phyloP scores from a whole-genome alignment of 2,329 filamentous ascomycete species.

The Pleoardoris graminearum region DNA sequence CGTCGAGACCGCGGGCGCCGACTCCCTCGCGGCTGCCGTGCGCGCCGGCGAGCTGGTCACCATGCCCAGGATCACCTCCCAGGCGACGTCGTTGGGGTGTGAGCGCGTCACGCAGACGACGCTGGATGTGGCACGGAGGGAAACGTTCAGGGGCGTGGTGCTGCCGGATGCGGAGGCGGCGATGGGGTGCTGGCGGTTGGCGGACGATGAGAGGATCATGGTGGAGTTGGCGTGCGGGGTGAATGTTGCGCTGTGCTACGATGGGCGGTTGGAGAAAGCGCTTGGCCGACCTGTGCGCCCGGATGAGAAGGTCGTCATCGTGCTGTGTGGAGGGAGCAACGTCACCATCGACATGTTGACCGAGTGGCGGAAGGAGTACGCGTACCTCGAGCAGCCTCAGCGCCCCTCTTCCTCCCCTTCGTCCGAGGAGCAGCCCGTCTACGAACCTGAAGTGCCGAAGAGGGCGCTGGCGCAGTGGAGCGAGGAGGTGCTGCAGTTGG shows the following conservation, averaged over 20 bases:
- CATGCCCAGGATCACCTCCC: slow-evolving; percentile 71
- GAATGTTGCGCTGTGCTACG: slow-evolving; percentile 70
- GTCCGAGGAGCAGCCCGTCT: background rate
- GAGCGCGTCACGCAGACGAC: slow-evolving; percentile 68
- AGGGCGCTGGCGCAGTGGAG: background rate
- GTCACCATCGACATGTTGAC: slow-evolving; percentile 56
- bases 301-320: slow-evolving; percentile 74
- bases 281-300: slow-evolving; percentile 65
- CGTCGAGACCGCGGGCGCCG: slow-evolving; percentile 75
- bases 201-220: slow-evolving; percentile 78
- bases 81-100: slow-evolving; percentile 76
- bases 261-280: slow-evolving; percentile 61
- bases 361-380: slow-evolving; percentile 52
- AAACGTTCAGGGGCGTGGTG: slow-evolving; percentile 63
- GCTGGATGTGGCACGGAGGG: slow-evolving; percentile 63
- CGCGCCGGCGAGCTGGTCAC: slow-evolving; percentile 61
- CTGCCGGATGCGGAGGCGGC: slow-evolving; percentile 78
- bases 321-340: slow-evolving; percentile 74
- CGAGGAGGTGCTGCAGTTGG: slow-evolving; percentile 2
- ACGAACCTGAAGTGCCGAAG: slow-evolving; percentile 1
- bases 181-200: slow-evolving; percentile 73
- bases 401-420: too few species aligned
- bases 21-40: slow-evolving; percentile 68
- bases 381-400: slow-evolving; percentile 7
- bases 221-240: slow-evolving; percentile 88